Percentiles rank a stretch among this genome's conserved stretches.
phyloP scores from a whole-genome alignment of 108 stramenopile genomes.

The Stephanodiscus triporus region DNA sequence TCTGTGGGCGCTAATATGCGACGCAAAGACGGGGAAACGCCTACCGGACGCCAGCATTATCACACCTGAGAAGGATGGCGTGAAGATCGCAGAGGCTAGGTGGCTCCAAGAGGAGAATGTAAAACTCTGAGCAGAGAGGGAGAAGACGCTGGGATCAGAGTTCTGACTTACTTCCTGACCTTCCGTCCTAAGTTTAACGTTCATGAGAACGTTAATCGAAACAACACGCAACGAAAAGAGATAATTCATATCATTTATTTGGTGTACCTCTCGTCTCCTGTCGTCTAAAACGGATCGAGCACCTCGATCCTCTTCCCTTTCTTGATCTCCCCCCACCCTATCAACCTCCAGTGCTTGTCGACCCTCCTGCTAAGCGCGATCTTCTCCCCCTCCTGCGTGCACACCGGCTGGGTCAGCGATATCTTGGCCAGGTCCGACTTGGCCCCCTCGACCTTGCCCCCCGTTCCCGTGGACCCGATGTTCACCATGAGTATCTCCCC shows the following conservation, averaged over 20 bases:
- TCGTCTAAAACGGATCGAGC: slow-evolving; percentile 56
- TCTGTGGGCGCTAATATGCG: slow-evolving; percentile 26
- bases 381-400: slow-evolving; percentile 99
- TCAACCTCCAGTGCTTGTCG: slow-evolving; percentile 99
- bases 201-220: background rate
- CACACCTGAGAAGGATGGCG: slow-evolving; percentile 25
- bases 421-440: slow-evolving; percentile 97
- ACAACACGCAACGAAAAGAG: too few relatives aligned
- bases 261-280: too few relatives aligned
- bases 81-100: background rate
- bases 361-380: slow-evolving; percentile 98
- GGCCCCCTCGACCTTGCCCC: slow-evolving; percentile 95
- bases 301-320: slow-evolving; percentile 87
- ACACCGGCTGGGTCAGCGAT: slow-evolving; percentile 98
- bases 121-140: slow-evolving; percentile 5
- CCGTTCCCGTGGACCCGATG: slow-evolving; percentile 98
- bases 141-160: background rate
- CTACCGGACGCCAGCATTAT: slow-evolving; percentile 24
- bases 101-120: background rate
- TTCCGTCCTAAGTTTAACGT: background rate
- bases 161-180: background rate
- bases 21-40: slow-evolving; percentile 30
- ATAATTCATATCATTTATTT: too few relatives aligned
- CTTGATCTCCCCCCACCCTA: slow-evolving; percentile 94
- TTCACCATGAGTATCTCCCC: slow-evolving; percentile 99